A percentile compares a stretch with the other conserved stretches of the same genome.
Conservation (phyloP, 1,284 basidiomycete genomes). For the Anthracocystis panici-leucophaei region DNA sequence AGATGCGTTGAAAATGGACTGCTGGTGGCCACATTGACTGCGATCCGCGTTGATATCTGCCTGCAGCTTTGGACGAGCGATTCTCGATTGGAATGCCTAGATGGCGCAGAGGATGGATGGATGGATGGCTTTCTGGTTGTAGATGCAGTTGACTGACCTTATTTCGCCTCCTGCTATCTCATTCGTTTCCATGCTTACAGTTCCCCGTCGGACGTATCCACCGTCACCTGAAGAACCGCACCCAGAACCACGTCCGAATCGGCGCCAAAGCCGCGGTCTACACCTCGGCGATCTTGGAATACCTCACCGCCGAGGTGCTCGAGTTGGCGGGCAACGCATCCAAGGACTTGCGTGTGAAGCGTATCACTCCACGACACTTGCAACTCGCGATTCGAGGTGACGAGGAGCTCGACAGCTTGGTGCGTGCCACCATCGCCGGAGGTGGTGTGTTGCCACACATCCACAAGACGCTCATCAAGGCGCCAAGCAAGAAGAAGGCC, state of each 20-base stretch:
- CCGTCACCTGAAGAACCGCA: conserved; percentile 91
- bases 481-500: conserved; percentile 57
- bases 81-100: background rate
- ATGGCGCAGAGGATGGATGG: background rate
- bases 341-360: conserved; percentile 93
- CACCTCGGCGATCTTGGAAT: conserved; percentile 89
- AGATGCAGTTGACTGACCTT: conserved; percentile 11
- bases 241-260: conserved; percentile 91
- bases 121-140: background rate
- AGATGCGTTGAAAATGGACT: background rate
- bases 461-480: conserved; percentile 77
- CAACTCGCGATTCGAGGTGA: conserved; percentile 95
- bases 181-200: conserved; percentile 70
- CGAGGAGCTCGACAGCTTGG: conserved; percentile 80
- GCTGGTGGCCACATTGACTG: background rate
- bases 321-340: conserved; percentile 97
- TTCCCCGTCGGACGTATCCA: conserved; percentile 95
- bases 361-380: conserved; percentile 93
- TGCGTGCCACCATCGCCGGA: conserved; percentile 76
- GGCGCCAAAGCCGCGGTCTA: conserved; percentile 93
- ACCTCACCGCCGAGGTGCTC: conserved; percentile 88
- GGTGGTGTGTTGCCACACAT: conserved; percentile 96
- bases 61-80: too few relatives aligned
- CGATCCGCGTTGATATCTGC: too few relatives aligned
- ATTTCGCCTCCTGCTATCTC: background rate